Base-by-base conservation (phyloP, 441 rosid species). In the Syzygium syzygioides region DNA sequence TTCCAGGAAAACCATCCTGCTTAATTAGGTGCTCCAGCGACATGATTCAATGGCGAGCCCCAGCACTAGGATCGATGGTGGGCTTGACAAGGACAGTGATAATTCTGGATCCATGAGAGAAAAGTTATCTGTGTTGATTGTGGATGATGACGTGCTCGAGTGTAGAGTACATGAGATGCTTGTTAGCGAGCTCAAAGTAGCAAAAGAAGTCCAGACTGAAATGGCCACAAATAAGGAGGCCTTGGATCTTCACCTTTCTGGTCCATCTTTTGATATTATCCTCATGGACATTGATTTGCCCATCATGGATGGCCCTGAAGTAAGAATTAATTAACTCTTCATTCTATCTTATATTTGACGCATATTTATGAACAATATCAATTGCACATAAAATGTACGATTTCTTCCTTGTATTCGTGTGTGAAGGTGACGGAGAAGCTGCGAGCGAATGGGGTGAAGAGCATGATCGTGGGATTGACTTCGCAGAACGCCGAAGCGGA, bases 251-350 rank as follows among this genome's bases (percentile, higher is more conserved):
- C 95, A 90, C 89, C 87, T 28, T 19, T 19, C 80, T 15, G 92
- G 90, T 5, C 90, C 91, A 85, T 89, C 91, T 45, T 95, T 94
- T 79, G 90, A 95, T 52, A 93, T 97, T 60, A 93, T 97, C 80
- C 91, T 97, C 19, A 95, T 97, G 93, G 96, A 97, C 85, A 89
- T 88, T 52, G 94, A 95, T 55, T 94, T 95, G 96, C 96, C 95
- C 14, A 19, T 89, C 52, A 93, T 92, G 94, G 92, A 95, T 90
- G 96, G 99, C 10, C 87, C 41, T 45, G 87, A 92, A 96, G 98
- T 95, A 94, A 37, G 50, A 48, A 32, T 50, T 64, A 11, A 2
- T 59, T 64, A 23, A 53, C 52, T 30, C 15, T 45, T 10, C 45
- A 66, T 28, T 48, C 13, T 32, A 11, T 30, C 62, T 62, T 66